Conservation (phyloP, 2,329 filamentous ascomycete genomes). For the Periconia digitata region DNA sequence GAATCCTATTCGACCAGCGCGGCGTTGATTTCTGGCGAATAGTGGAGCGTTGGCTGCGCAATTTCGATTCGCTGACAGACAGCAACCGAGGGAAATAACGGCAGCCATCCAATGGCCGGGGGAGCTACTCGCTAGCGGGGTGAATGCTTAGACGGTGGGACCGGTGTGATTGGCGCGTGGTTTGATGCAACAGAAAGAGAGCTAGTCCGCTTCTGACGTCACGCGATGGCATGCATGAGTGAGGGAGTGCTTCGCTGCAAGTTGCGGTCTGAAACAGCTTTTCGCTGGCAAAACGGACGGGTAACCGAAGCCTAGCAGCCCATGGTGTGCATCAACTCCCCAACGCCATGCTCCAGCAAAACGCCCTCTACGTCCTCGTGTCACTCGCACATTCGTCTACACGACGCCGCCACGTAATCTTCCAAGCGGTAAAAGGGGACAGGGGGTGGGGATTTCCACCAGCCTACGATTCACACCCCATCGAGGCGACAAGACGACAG, state of each 20-base stretch:
- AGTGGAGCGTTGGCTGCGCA: not conserved
- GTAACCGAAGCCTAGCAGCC: not conserved
- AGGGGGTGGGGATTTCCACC: too few species aligned
- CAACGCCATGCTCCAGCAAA: not conserved
- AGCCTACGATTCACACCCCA: too few species aligned
- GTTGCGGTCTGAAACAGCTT: not conserved
- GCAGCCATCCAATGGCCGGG: not conserved
- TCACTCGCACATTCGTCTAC: not conserved
- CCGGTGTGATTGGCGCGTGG: not conserved
- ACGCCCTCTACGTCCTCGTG: not conserved
- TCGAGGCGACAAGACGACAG: too few species aligned
- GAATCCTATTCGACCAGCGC: slow-evolving; percentile 2
- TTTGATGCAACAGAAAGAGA: not conserved
- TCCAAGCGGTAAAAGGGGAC: not conserved
- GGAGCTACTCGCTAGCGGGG: not conserved
- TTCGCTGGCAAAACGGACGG: not conserved
- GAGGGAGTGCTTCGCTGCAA: not conserved
- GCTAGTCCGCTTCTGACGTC: not conserved
- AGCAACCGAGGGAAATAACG: not conserved
- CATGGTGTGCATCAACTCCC: not conserved
- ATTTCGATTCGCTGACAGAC: not conserved
- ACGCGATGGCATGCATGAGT: too few species aligned
- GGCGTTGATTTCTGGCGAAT: not conserved
- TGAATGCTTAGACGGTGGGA: too few species aligned
- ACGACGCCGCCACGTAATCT: not conserved